phyloP scores from a whole-genome alignment of 331 rosid genomes.

The Rosa hybrid region DNA sequence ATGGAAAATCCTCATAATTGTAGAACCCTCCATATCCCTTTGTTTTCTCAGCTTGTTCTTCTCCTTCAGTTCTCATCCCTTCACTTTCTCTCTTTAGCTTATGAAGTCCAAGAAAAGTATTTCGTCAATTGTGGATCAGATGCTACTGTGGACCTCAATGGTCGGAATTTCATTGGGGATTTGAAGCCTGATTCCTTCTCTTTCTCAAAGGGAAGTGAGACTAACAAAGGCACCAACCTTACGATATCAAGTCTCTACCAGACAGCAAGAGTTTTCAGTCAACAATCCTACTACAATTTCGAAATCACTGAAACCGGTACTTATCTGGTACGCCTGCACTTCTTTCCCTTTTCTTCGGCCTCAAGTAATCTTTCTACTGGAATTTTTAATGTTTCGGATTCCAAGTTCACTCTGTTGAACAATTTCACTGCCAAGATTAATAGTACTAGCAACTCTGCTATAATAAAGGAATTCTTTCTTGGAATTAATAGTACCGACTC shows the following conservation, averaged over 20 bases:
- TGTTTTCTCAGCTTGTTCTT: constrained; percentile 16
- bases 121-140: constrained; percentile 67
- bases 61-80: constrained; percentile 22
- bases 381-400: constrained; percentile 16
- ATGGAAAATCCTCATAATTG: not conserved
- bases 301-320: constrained; percentile 5
- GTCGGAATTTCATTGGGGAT: constrained; percentile 34
- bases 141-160: not conserved
- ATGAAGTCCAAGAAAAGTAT: constrained; percentile 18
- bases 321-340: constrained; percentile 65
- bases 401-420: not conserved
- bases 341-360: constrained; percentile 28
- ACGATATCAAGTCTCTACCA: constrained; percentile 20
- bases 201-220: not conserved
- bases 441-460: not conserved
- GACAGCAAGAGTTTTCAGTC: constrained; percentile 39
- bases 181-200: constrained; percentile 10
- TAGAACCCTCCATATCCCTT: not conserved
- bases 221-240: not conserved
- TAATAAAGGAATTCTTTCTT: constrained; percentile 16
- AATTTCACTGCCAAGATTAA: not conserved
- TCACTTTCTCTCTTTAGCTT: constrained; percentile 20
- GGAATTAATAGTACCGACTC: constrained; percentile 5
- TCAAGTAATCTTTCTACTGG: constrained; percentile 10
- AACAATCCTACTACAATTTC: constrained; percentile 31